A percentile compares a stretch with the other conserved stretches of the same genome.
Evolutionary conservation across 345 rosid genomes (phyloP).

Genomic region (Reutealis trisperma): DNA sequence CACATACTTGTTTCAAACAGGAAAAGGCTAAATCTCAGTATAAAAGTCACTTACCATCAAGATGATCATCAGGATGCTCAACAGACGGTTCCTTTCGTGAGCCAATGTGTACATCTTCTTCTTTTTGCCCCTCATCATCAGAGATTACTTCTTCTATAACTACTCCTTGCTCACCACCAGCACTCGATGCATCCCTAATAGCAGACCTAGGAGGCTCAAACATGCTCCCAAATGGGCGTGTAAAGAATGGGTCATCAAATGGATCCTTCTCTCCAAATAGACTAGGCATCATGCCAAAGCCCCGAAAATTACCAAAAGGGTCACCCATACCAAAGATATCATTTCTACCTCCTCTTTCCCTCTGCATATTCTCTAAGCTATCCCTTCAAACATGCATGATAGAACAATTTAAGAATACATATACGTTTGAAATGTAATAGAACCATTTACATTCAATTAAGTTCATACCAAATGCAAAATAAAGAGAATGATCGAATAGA

Average conservation of each 20-base stretch:
- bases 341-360: constrained; percentile 38
- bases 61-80: constrained; percentile 73
- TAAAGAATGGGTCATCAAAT: constrained; percentile 74
- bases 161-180: constrained; percentile 35
- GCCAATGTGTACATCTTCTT: constrained; percentile 16
- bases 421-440: too few relatives aligned
- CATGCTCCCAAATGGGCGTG: constrained; percentile 52
- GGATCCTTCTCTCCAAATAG: constrained; percentile 70
- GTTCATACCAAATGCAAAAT: too few relatives aligned
- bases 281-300: constrained; percentile 44
- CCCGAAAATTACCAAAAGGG: constrained; percentile 39
- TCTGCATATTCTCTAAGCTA: constrained; percentile 41
- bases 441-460: too few relatives aligned
- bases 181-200: constrained; percentile 20
- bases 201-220: constrained; percentile 29
- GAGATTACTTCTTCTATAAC: constrained; percentile 65
- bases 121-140: constrained; percentile 48
- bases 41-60: constrained; percentile 43
- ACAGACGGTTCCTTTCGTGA: constrained; percentile 50
- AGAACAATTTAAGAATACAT: too few relatives aligned
- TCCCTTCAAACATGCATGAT: background rate
- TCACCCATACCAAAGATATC: constrained; percentile 41
- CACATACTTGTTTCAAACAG: background rate
- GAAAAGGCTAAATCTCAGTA: background rate
- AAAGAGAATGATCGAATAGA: too few relatives aligned